Evolutionary conservation across 257 asterid species (phyloP).

Genomic region (Rauvolfia tetraphylla): DNA sequence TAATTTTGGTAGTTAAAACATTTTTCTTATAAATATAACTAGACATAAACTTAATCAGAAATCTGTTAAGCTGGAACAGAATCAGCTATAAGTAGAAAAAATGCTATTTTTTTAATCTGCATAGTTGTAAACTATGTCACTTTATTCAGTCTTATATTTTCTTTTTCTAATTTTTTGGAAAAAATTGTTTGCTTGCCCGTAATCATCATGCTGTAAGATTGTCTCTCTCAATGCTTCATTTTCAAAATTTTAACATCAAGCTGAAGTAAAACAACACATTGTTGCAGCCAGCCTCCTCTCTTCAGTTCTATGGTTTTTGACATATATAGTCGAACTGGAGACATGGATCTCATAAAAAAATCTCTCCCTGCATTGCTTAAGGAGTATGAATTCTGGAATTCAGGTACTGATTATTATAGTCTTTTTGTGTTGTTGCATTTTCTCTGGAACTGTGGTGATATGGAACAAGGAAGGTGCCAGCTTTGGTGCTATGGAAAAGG

Average conservation of each 20-base stretch:
- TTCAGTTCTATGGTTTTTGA: constrained; percentile 78
- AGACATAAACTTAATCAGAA: background rate
- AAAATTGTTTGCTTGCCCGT: background rate
- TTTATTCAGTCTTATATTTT: background rate
- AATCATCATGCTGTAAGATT: background rate
- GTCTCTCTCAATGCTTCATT: background rate
- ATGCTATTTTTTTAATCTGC: background rate
- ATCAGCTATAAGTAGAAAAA: background rate
- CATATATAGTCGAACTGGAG: constrained; percentile 57
- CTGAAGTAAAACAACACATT: background rate
- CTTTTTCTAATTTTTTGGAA: background rate
- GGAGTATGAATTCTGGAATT: constrained; percentile 81
- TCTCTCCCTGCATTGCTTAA: constrained; percentile 76
- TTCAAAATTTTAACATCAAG: background rate
- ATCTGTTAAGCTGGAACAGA: background rate
- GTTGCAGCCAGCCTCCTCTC: constrained; percentile 84
- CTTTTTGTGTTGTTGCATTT: background rate
- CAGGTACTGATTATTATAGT: constrained; percentile 38
- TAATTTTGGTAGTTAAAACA: background rate
- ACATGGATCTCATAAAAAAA: constrained; percentile 37
- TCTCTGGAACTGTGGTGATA: too few species aligned
- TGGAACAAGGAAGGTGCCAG: too few species aligned
- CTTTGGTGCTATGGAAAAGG: too few species aligned
- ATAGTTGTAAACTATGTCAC: background rate
- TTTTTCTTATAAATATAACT: background rate